Evolutionary conservation across 2,329 filamentous ascomycete genomes (phyloP), one percentile per base, ranked within the genome.

Genomic region (Aspergillus sp.): DNA sequence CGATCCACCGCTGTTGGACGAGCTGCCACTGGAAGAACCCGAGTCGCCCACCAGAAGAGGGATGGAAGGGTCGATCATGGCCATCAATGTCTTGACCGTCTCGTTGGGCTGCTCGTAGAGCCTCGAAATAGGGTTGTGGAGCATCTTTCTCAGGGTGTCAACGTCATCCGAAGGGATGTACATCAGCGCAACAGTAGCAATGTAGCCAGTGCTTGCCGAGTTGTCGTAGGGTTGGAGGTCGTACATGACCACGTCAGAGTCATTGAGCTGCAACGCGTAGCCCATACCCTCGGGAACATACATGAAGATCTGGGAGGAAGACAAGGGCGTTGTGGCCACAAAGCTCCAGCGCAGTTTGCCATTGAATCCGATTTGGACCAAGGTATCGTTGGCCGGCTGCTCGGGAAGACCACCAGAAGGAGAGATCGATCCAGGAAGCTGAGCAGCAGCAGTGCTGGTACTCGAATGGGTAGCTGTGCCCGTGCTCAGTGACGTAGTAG

Each of bases 321-420:
- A 90, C 64, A 88, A 83, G 13, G 86, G 82, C 63, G 89, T 87
- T 21, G 80, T 81, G 10, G 89, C 88, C 27, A 98, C 90, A 72
- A 96, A 96, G 8, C 84, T 80, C 75, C 95, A 99, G 79, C 96
- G 94, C 67, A 96, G 83, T 1, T 86, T 84, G 71, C 87, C 89
- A 55, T 86, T 81, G 83, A 98, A 97, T 36, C 90, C 95, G 64
- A 98, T 84, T 73, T 96, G 92, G 67, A 96, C 88, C 67, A 90
- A 77, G 3, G 86, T 87, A 0, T 85, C 87, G 66, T 90, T 90
- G 3, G 82, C 77, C 0, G 91, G 90, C 17, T 82, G 75, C 4
- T 78, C 61, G 19, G 82, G 80, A 52, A 84, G 82, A 30, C 84
- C 84, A 58, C 84, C 82, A 42, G 86, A 84, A 8, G 92, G 91